Conservation (phyloP, 768 basidiomycete species). For the Pseudohyphozyma bogoriensis region DNA sequence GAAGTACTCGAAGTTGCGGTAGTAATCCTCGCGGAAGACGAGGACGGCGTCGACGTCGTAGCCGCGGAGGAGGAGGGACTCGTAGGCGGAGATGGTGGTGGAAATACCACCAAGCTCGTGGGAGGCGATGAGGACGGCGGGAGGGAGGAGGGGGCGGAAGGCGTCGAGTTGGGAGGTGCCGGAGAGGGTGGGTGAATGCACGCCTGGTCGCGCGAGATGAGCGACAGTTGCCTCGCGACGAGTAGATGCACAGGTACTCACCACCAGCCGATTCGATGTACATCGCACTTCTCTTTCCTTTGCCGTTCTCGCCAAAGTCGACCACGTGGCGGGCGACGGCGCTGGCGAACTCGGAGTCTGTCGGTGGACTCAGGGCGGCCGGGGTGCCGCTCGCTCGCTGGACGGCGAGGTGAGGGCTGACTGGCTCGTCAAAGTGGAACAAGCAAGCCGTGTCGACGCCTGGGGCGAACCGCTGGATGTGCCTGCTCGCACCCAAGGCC, state of each 20-base stretch:
- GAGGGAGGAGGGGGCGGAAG: slow-evolving; percentile 77
- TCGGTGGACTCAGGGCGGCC: slow-evolving; percentile 11
- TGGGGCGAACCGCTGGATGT: slow-evolving; percentile 21
- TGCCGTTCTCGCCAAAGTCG: slow-evolving; percentile 34
- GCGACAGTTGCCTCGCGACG: not conserved
- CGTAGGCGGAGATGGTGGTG: slow-evolving; percentile 81
- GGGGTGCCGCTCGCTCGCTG: slow-evolving; percentile 33
- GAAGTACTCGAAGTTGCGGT: slow-evolving; percentile 78
- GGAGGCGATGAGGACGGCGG: slow-evolving; percentile 77
- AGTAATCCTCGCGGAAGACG: slow-evolving; percentile 75
- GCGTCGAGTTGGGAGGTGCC: slow-evolving; percentile 73
- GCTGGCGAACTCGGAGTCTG: slow-evolving; percentile 28
- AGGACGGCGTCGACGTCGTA: slow-evolving; percentile 77
- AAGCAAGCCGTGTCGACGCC: slow-evolving; percentile 57
- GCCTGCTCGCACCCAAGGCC: slow-evolving; percentile 11
- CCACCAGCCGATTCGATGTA: slow-evolving; percentile 95
- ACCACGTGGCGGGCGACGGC: slow-evolving; percentile 46
- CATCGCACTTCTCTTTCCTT: slow-evolving; percentile 44
- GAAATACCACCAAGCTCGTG: slow-evolving; percentile 88
- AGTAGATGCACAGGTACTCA: slow-evolving; percentile 39
- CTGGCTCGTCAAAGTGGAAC: slow-evolving; percentile 74
- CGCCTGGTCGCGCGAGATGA: slow-evolving; percentile 47
- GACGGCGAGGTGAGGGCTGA: slow-evolving; percentile 86
- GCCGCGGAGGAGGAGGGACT: slow-evolving; percentile 79
- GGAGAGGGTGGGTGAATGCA: slow-evolving; percentile 78